Conservation (phyloP, 1,284 basidiomycete genomes). For the Chalciporus piperatoides region DNA sequence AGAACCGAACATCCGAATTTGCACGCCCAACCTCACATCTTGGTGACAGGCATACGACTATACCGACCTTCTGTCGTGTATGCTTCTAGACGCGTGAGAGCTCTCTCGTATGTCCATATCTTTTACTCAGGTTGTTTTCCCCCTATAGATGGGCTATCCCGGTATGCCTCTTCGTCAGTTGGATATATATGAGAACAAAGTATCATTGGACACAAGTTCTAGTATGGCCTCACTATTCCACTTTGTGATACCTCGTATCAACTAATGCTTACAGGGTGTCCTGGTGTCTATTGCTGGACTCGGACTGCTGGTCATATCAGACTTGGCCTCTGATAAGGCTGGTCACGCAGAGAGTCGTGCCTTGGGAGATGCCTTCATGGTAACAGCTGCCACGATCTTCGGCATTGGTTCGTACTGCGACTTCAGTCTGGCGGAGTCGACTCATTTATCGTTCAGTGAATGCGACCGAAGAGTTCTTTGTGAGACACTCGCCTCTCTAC, state of each 20-base stretch:
- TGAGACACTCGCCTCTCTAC: slow-evolving; percentile 74
- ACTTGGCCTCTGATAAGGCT: slow-evolving; percentile 65
- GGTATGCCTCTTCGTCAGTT: slow-evolving; percentile 74
- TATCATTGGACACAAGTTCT: slow-evolving; percentile 82
- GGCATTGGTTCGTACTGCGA: slow-evolving; percentile 63
- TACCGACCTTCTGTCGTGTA: slow-evolving; percentile 80
- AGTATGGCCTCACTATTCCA: slow-evolving; percentile 35
- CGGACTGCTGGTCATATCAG: slow-evolving; percentile 70
- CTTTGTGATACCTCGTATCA: not conserved
- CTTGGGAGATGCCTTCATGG: slow-evolving; percentile 80
- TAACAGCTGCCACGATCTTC: slow-evolving; percentile 78
- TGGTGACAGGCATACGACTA: slow-evolving; percentile 66
- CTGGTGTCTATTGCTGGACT: slow-evolving; percentile 69
- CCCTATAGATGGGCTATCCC: slow-evolving; percentile 74
- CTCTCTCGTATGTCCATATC: not conserved
- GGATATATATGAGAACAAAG: slow-evolving; percentile 72
- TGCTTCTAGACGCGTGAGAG: slow-evolving; percentile 79
- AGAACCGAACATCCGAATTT: slow-evolving; percentile 2
- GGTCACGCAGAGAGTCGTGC: slow-evolving; percentile 58
- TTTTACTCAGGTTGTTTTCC: slow-evolving; percentile 7
- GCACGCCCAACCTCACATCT: not conserved
- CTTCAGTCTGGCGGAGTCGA: not conserved
- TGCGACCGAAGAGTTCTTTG: slow-evolving; percentile 82
- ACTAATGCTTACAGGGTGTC: slow-evolving; percentile 50
- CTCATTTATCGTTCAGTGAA: slow-evolving; percentile 50